phyloP scores from a whole-genome alignment of 495 filamentous ascomycete genomes.

The Penicillium atrosanguineum region DNA sequence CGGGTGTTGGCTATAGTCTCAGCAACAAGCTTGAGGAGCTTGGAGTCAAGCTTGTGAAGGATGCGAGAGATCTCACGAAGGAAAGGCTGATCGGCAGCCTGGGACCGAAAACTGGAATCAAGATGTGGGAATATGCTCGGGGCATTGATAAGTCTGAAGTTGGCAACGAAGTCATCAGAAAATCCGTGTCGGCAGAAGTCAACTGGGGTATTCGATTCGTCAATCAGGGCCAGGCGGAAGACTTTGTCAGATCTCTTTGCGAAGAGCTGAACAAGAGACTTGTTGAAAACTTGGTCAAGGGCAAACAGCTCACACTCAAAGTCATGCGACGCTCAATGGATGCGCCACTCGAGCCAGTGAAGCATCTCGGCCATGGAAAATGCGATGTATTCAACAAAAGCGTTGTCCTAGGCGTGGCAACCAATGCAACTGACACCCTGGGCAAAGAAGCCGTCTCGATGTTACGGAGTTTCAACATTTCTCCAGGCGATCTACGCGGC shows the following conservation, averaged over 20 bases:
- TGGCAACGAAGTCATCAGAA: conserved; percentile 74
- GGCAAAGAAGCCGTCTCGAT: conserved; percentile 80
- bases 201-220: conserved; percentile 98
- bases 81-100: conserved; percentile 69
- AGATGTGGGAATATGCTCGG: conserved; percentile 84
- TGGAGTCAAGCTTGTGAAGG: conserved; percentile 77
- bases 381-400: conserved; percentile 93
- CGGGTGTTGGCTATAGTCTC: conserved; percentile 85
- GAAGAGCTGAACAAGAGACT: conserved; percentile 79
- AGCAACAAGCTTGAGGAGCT: conserved; percentile 81
- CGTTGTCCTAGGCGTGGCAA: conserved; percentile 73
- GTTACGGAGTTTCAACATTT: conserved; percentile 75
- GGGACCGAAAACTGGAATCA: conserved; percentile 90
- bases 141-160: conserved; percentile 87
- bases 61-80: conserved; percentile 70
- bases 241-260: conserved; percentile 79
- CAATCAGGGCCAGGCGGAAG: conserved; percentile 83
- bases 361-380: conserved; percentile 93
- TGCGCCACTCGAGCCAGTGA: conserved; percentile 87
- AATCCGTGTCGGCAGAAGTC: conserved; percentile 93
- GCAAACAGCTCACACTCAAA: conserved; percentile 84
- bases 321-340: conserved; percentile 84
- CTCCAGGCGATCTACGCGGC: conserved; percentile 85
- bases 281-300: conserved; percentile 78
- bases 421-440: conserved; percentile 66